Evolutionary conservation across 805 yeast species (phyloP).

Genomic region (Yamadazyma olivae): DNA sequence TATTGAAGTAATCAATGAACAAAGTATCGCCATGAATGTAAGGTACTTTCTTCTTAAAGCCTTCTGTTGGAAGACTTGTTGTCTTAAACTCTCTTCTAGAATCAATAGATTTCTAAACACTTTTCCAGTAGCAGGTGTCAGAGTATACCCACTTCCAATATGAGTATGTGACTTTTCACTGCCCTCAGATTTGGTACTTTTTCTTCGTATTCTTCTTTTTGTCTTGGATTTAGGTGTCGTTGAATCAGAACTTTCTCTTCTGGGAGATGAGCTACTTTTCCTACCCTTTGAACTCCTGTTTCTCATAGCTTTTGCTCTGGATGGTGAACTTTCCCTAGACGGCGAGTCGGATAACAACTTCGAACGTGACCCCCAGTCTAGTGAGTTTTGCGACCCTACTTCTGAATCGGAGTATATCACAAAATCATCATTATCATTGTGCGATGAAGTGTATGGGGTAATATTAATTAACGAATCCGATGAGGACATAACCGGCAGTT

Average conservation of each 20-base stretch:
- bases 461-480: slow-evolving; percentile 19
- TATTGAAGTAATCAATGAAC: slow-evolving; percentile 39
- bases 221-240: slow-evolving; percentile 17
- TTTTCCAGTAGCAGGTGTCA: slow-evolving; percentile 57
- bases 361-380: slow-evolving; percentile 15
- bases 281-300: slow-evolving; percentile 6
- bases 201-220: slow-evolving; percentile 23
- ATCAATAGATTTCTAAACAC: slow-evolving; percentile 79
- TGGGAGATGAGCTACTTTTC: slow-evolving; percentile 9
- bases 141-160: slow-evolving; percentile 27
- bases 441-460: slow-evolving; percentile 18
- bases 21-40: slow-evolving; percentile 44
- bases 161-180: slow-evolving; percentile 21
- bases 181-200: slow-evolving; percentile 18
- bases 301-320: slow-evolving; percentile 6
- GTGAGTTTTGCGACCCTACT: slow-evolving; percentile 28
- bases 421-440: slow-evolving; percentile 21
- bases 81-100: slow-evolving; percentile 80
- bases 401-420: slow-evolving; percentile 37
- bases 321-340: slow-evolving; percentile 6
- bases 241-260: slow-evolving; percentile 12
- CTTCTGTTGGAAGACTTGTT: slow-evolving; percentile 73
- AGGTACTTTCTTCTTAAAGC: slow-evolving; percentile 61
- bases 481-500: slow-evolving; percentile 20
- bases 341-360: slow-evolving; percentile 1